Base-by-base conservation (phyloP, 805 yeast species). In the Diddensiella santjacobensis region DNA sequence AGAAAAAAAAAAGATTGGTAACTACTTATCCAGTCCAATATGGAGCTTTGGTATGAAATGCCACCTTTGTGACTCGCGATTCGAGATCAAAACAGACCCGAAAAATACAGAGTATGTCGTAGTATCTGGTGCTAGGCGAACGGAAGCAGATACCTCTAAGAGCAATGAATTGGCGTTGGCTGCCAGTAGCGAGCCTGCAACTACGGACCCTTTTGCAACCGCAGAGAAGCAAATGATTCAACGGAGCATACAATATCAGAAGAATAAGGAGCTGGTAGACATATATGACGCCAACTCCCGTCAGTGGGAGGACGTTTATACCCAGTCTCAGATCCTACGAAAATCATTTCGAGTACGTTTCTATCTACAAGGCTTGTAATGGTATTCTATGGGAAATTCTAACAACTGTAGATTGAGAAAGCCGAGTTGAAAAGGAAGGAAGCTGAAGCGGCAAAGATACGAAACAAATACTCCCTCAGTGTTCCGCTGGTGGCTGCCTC, bases 41-140 rank as follows among this genome's bases (percentile, higher is more conserved):
- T 65, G 59, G 53, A 49, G 53, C 3, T 65, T 65, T 37, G 36
- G 52, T 6, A 42, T 65, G 36, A 62, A 63, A 31, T 65, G 68
- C 36, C 59, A 52, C 4, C 41, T 50, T 11, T 65, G 69, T 44
- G 39, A 55, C 6, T 53, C 58, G 26, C 22, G 17, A 5, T 47
- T 63, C 19, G 62, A 51, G 24, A 62, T 65, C 19, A 49, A 54
- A 20, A 65, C 69, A 4, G 67, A 65, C 53, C 69, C 69, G 6
- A 43, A 59, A 45, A 64, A 59, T 22, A 55, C 66, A 2, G 45
- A 44, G 17, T 64, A 64, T 37, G 50, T 30, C n/a, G 51, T 61
- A 11, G 40, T 41, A 2, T 45, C 42, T 10, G 66, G 66, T 5
- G 66, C 60, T 10, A 23, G 49, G 13, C 19, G 49, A 33, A 42